Evolutionary conservation across 371 early-diverging fungal genomes (phyloP).

Genomic region (Amoeboaphelidium protococcarum): DNA sequence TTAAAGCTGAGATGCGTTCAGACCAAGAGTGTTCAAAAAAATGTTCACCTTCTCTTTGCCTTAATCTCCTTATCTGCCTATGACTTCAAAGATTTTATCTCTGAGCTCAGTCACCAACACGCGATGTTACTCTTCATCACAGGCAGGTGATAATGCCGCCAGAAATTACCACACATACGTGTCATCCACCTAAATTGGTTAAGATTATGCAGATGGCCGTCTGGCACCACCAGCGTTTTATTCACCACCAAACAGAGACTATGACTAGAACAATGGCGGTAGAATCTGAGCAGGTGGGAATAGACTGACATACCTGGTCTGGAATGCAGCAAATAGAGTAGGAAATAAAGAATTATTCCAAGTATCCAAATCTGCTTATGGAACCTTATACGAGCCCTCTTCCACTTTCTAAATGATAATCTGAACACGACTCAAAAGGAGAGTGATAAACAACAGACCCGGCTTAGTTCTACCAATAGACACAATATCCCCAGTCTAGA

Average conservation of each 20-base stretch:
- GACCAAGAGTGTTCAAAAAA: not conserved
- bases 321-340: not conserved
- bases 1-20: not conserved
- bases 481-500: not conserved
- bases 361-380: not conserved
- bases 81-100: not conserved
- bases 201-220: not conserved
- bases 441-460: not conserved
- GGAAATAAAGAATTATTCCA: not conserved
- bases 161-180: not conserved
- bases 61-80: not conserved
- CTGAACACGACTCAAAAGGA: not conserved
- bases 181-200: not conserved
- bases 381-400: not conserved
- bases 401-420: not conserved
- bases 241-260: too few relatives aligned
- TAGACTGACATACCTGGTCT: not conserved
- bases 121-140: not conserved
- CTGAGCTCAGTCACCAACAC: not conserved
- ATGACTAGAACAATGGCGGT: not conserved
- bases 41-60: not conserved
- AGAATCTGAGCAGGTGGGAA: not conserved
- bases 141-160: not conserved
- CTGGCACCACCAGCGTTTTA: too few relatives aligned
- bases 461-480: not conserved